Conservation (phyloP, 768 basidiomycete species). For the Royoungia palumana region DNA sequence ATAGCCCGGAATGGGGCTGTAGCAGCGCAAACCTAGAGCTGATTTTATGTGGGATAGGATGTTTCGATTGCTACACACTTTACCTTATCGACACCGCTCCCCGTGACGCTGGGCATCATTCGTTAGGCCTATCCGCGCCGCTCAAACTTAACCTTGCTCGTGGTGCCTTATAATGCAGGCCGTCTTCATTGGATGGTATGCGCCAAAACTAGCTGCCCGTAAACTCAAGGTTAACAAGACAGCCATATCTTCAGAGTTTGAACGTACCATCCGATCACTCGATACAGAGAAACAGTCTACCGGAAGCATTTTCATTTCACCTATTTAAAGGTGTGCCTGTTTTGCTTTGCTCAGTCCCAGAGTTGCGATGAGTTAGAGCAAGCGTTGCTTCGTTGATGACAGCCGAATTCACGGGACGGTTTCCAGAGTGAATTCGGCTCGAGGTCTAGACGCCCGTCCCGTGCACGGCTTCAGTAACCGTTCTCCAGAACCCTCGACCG, state of each 20-base stretch:
- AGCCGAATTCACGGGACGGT: slow-evolving; percentile 13
- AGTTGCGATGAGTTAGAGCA: slow-evolving; percentile 38
- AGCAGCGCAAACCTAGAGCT: too few relatives aligned
- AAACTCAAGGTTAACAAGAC: background rate
- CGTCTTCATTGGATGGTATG: slow-evolving; percentile 23
- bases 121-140: background rate
- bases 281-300: slow-evolving; percentile 14
- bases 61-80: too few relatives aligned
- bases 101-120: slow-evolving; percentile 12
- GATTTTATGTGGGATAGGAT: too few relatives aligned
- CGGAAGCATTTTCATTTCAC: slow-evolving; percentile 26
- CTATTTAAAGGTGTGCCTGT: slow-evolving; percentile 20
- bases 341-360: slow-evolving; percentile 32
- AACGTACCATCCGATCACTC: slow-evolving; percentile 23
- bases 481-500: slow-evolving; percentile 24
- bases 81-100: too few relatives aligned
- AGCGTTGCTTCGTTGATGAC: slow-evolving; percentile 11
- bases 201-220: slow-evolving; percentile 10
- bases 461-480: slow-evolving; percentile 5
- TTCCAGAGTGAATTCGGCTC: slow-evolving; percentile 16
- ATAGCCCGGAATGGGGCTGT: too few relatives aligned
- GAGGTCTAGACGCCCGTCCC: slow-evolving; percentile 32
- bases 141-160: background rate
- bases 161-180: slow-evolving; percentile 4
- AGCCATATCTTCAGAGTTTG: background rate